Evolutionary conservation across 495 filamentous ascomycete species (phyloP).

Genomic region (Podospora sp.): DNA sequence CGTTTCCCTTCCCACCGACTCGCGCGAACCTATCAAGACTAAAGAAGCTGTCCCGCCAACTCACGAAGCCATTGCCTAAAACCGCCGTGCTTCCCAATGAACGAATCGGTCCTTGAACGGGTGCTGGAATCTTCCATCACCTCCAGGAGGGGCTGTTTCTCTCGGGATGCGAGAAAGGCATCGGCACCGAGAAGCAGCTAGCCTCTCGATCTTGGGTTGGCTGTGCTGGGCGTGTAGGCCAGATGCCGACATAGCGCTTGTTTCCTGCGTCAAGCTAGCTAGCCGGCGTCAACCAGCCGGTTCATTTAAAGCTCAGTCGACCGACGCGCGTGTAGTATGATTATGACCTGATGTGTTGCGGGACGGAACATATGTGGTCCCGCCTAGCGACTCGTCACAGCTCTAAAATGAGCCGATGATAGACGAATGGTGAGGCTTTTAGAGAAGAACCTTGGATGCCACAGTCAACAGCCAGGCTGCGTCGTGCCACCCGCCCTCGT

Average conservation of each 20-base stretch:
- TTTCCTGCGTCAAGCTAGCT: neutral
- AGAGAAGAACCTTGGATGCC: conserved; percentile 71
- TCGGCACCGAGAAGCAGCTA: neutral
- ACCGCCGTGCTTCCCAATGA: conserved; percentile 14
- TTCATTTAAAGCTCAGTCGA: neutral
- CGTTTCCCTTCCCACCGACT: conserved; percentile 24
- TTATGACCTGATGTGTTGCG: neutral
- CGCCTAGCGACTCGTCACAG: neutral
- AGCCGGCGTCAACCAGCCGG: neutral
- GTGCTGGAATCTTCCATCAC: conserved; percentile 29
- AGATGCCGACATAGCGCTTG: neutral
- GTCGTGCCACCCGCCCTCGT: conserved; percentile 75
- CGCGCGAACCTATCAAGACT: conserved; percentile 30
- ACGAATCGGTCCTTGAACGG: neutral
- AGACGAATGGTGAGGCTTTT: conserved; percentile 19
- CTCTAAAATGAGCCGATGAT: neutral
- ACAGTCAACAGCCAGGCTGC: conserved; percentile 82
- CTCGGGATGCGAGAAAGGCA: neutral
- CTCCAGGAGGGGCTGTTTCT: neutral
- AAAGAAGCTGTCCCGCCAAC: neutral
- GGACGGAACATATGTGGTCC: neutral
- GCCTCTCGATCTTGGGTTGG: neutral
- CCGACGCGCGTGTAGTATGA: neutral
- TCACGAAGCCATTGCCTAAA: conserved; percentile 23
- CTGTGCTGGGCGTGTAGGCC: neutral